phyloP scores from a whole-genome alignment of 176 grass and related monocot species.

The Stipa capillata region DNA sequence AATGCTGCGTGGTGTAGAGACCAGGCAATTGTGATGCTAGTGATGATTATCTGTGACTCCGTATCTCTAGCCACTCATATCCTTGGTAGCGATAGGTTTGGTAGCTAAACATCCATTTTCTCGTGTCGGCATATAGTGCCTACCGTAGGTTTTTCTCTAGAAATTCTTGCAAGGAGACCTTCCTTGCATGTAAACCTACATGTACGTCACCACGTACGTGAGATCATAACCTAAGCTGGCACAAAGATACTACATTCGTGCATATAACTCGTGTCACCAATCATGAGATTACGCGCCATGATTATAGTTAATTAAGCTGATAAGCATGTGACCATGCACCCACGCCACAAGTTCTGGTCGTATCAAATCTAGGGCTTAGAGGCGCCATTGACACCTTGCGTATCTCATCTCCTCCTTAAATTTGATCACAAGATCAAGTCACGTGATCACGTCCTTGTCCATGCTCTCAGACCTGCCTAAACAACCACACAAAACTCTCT shows the following conservation, averaged over 20 bases:
- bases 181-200: too few relatives aligned
- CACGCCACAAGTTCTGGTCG: neutral
- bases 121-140: too few relatives aligned
- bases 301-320: slow-evolving; percentile 17
- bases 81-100: too few relatives aligned
- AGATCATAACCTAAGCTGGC: slow-evolving; percentile 11
- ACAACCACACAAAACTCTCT: neutral
- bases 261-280: slow-evolving; percentile 5
- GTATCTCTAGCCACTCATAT: too few relatives aligned
- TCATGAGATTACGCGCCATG: neutral
- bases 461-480: neutral
- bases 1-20: too few relatives aligned
- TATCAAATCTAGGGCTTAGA: slow-evolving; percentile 18
- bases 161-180: too few relatives aligned
- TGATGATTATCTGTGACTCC: too few relatives aligned
- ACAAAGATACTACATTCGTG: neutral
- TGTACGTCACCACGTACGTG: slow-evolving; percentile 27
- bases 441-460: neutral
- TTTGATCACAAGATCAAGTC: slow-evolving; percentile 10
- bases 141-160: too few relatives aligned
- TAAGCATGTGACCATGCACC: slow-evolving; percentile 2
- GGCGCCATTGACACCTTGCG: neutral
- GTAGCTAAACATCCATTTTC: too few relatives aligned
- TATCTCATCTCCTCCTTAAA: slow-evolving; percentile 20
- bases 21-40: too few relatives aligned